Percentiles rank a stretch among this genome's conserved stretches.
Evolutionary conservation across 129 eudicot genomes (phyloP).

Genomic region (Flaveria bidentis): DNA sequence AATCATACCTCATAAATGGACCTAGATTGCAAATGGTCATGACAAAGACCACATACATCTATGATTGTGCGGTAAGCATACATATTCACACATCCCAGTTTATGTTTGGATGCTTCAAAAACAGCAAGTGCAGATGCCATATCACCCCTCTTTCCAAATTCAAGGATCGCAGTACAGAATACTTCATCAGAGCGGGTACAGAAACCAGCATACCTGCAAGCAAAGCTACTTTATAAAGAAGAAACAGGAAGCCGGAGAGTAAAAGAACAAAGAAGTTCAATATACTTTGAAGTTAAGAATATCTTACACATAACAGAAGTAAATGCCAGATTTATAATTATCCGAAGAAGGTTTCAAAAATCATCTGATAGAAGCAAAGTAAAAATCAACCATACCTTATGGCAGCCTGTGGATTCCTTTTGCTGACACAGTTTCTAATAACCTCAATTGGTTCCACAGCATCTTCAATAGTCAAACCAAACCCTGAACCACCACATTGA

Average conservation of each 20-base stretch:
- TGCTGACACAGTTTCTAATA: conserved; percentile 59
- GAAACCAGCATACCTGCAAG: conserved; percentile 65
- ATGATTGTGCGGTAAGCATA: conserved; percentile 80
- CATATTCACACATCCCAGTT: conserved; percentile 65
- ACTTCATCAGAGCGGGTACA: conserved; percentile 52
- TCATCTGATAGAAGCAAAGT: neutral
- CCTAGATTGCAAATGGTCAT: conserved; percentile 72
- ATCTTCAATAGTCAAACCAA: conserved; percentile 45
- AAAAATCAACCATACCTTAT: conserved; percentile 51
- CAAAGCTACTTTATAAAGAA: neutral
- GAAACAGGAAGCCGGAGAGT: neutral
- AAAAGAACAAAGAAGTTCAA: too few species aligned
- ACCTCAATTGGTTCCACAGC: conserved; percentile 60
- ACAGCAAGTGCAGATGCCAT: conserved; percentile 66
- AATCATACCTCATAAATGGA: conserved; percentile 79
- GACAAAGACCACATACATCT: conserved; percentile 96
- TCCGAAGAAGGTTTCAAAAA: too few species aligned
- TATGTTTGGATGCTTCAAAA: conserved; percentile 77
- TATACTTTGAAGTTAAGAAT: neutral
- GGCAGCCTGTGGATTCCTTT: conserved; percentile 56
- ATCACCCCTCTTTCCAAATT: conserved; percentile 87
- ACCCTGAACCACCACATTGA: conserved; percentile 46
- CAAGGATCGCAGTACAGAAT: conserved; percentile 62
- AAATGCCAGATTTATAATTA: too few species aligned
- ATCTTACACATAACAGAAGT: too few species aligned